Evolutionary conservation across 192 early-diverging fungal genomes (phyloP), one percentile per base, ranked within the genome.

Genomic region (Coemansia sp.): DNA sequence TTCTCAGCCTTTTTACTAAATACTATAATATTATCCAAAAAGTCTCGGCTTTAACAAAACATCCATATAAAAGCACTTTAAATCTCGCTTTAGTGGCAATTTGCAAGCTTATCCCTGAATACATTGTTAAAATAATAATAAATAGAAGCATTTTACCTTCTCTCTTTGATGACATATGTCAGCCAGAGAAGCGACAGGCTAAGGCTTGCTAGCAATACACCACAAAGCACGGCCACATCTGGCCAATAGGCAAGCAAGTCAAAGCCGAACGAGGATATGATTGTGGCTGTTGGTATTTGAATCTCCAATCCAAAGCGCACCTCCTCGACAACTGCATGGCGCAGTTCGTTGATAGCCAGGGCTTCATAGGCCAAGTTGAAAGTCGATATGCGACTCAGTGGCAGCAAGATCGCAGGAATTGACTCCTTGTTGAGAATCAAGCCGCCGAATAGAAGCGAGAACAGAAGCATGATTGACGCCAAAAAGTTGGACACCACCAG

Each of bases 361-460:
- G 96, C 93, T 62, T 98, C 96, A 53, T 95, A 88, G 7, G 91
- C 96, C 73, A 90, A 87, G 58, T 98, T 95, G 72, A 95, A 98
- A 64, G 94, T 94, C 17, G 93, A 94, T 2, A 74, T 37, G 3
- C 69, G 73, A 31, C 69, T 68, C 4, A 93, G 62, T 10, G 87
- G 65, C 64, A 93, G 86, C 8, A 92, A 66, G 61, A 87, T 85
- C 0, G 85, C 79, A 3, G 92, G 87, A 36, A 93, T 91, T 0
- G 92, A 89, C 46, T 91, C 91, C 78, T 93, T 92, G 82, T 97
- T 97, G 46, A 97, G 77, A 22, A 97, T 78, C 9, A 97, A 83
- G 0, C 95, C 95, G 15, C 91, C 94, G 76, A 96, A 97, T 17
- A 97, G 65, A 86, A 97, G 93, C 35, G 89, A 89, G 84, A 94